Evolutionary conservation across 2,329 filamentous ascomycete species (phyloP), one percentile per base, ranked within the genome.

Genomic region (Fusarium verticillioides): DNA sequence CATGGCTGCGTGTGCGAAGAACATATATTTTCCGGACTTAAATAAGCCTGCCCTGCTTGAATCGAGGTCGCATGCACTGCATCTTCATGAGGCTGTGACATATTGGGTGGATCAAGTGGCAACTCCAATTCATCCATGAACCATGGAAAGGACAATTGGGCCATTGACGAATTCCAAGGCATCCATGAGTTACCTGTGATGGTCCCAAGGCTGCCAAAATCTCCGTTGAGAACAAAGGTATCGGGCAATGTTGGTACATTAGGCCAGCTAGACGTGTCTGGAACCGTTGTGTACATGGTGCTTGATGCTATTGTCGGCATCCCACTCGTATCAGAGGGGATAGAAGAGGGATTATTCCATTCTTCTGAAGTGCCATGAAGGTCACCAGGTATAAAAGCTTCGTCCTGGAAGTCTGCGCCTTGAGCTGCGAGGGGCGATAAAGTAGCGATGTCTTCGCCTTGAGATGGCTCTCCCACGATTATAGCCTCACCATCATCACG

Each of bases 201-300:
- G 26, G 12, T 1, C 2, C 5, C 5, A 16, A 53, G 5, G 2
- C 16, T 30, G 4, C 2, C 2, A 10, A n/a, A 0, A 7, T 8
- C 5, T 8, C 7, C 32, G 10, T 2, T 5, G 2, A 36, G 5
- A 2, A n/a, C 9, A 26, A 36, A 21, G 9, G 18, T 15, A 6
- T 28, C 18, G 7, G 47, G 4, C 9, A 42, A 11, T 2, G n/a
- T 9, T 5, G 36, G 23, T 23, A 23, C 23, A 23, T 23, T 23
- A 23, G 23, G 5, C 50, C 59, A 57, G 9, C 4, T 15, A 4
- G 37, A 44, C 9, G 28, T 21, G 5, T 32, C 12, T 13, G 60
- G 40, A 0, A 32, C 7, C 18, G 60, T 9, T 5, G 26, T 9
- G 21, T 58, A 58, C 23, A 44, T 13, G 8, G 18, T 16, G 19